Conservation (phyloP, 805 yeast species). For the Geotrichum ghanense region DNA sequence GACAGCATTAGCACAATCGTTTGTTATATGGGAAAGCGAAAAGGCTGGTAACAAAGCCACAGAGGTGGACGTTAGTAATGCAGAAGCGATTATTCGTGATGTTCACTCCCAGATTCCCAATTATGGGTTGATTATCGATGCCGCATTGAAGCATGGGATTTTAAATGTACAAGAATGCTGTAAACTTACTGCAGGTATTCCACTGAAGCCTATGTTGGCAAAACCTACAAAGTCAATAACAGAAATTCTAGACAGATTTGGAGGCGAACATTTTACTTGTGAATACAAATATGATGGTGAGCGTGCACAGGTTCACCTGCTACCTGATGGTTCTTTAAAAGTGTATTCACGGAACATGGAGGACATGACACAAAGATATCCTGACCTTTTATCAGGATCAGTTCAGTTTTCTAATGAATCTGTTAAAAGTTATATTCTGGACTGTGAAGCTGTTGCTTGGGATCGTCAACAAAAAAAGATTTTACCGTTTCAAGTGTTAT, state of each 20-base stretch:
- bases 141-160: constrained; percentile 59
- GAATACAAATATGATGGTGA: constrained; percentile 98
- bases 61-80: constrained; percentile 40
- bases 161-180: constrained; percentile 53
- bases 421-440: constrained; percentile 59
- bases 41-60: constrained; percentile 22
- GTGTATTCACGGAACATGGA: constrained; percentile 93
- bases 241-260: constrained; percentile 86
- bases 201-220: constrained; percentile 95
- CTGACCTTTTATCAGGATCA: constrained; percentile 60
- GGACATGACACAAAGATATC: constrained; percentile 93
- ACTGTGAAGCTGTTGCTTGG: constrained; percentile 98
- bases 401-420: constrained; percentile 18
- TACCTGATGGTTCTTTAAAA: constrained; percentile 49
- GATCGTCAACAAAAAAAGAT: constrained; percentile 68
- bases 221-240: constrained; percentile 90
- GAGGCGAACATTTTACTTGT: constrained; percentile 77
- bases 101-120: constrained; percentile 88
- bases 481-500: constrained; percentile 83
- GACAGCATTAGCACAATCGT: constrained; percentile 73
- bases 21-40: constrained; percentile 46
- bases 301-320: constrained; percentile 84
- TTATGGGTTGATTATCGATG: constrained; percentile 64
- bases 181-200: constrained; percentile 80
- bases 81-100: constrained; percentile 71